Conservation (phyloP, 805 yeast species). For the Blastobotrys terrestris region DNA sequence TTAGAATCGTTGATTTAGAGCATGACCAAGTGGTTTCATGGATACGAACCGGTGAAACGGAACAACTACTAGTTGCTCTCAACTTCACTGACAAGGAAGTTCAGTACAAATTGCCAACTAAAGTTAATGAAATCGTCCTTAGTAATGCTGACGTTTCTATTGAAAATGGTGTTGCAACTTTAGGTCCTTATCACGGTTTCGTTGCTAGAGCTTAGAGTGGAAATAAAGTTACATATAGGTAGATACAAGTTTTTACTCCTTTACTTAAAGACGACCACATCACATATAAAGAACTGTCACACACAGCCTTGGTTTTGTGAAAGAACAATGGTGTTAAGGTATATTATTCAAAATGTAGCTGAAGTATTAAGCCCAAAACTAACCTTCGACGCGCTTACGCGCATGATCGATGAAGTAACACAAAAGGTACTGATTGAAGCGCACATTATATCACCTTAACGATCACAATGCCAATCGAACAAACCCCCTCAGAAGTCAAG, state of each 20-base stretch:
- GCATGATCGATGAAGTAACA: neutral
- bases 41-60: constrained; percentile 30
- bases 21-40: constrained; percentile 39
- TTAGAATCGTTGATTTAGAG: constrained; percentile 40
- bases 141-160: neutral
- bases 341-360: no score
- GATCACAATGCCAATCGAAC: constrained; percentile 59
- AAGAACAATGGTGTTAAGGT: no score
- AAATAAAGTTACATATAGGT: no score
- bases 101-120: constrained; percentile 29
- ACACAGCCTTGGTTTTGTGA: no score
- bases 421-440: neutral
- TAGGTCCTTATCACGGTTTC: constrained; percentile 1
- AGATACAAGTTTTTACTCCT: no score
- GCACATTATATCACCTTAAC: neutral
- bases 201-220: constrained; percentile 1
- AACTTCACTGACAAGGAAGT: constrained; percentile 37
- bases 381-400: no score
- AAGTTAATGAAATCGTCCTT: constrained; percentile 1
- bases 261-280: no score
- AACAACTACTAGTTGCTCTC: constrained; percentile 35
- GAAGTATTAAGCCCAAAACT: no score
- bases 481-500: constrained; percentile 55
- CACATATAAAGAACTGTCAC: no score
- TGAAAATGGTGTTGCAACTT: neutral